Conservation (phyloP, 441 rosid species). For the Adansonia rubrostipa region DNA sequence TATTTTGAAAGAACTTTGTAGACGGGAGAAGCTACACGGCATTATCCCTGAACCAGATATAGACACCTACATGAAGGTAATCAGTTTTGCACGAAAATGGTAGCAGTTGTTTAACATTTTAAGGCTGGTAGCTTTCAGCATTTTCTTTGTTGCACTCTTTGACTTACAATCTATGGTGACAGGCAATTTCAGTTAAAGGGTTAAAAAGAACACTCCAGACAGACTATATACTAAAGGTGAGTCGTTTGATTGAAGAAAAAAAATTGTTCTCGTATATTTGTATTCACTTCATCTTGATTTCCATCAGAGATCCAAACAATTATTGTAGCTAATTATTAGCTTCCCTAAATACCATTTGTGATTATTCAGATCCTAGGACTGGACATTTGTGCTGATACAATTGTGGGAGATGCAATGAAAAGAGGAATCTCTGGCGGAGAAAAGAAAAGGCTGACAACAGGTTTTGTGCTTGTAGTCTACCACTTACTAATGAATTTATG, state of each 20-base stretch:
- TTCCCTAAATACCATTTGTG: conserved; percentile 4
- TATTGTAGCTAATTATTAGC: too few relatives aligned
- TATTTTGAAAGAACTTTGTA: conserved; percentile 44
- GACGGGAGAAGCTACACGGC: conserved; percentile 53
- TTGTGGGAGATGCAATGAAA: conserved; percentile 57
- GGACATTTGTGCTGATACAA: conserved; percentile 19
- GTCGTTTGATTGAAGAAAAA: not conserved
- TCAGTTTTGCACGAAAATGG: not conserved
- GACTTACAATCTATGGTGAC: conserved; percentile 23
- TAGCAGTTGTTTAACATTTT: too few relatives aligned
- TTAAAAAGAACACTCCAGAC: conserved; percentile 61
- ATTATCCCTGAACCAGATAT: conserved; percentile 60
- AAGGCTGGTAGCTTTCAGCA: too few relatives aligned
- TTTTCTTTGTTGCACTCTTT: not conserved
- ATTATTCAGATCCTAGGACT: conserved; percentile 22
- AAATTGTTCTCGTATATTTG: not conserved
- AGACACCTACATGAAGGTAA: conserved; percentile 47
- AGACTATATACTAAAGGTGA: conserved; percentile 74
- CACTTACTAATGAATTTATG: not conserved
- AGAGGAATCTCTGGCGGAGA: conserved; percentile 76
- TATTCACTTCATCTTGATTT: too few relatives aligned
- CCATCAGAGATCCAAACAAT: too few relatives aligned
- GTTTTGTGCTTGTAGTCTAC: conserved; percentile 28
- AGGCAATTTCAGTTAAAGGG: conserved; percentile 72
- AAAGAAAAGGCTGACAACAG: conserved; percentile 63